Conservation (phyloP, 2,329 filamentous ascomycete species). For the Phaeoacremonium minimum region DNA sequence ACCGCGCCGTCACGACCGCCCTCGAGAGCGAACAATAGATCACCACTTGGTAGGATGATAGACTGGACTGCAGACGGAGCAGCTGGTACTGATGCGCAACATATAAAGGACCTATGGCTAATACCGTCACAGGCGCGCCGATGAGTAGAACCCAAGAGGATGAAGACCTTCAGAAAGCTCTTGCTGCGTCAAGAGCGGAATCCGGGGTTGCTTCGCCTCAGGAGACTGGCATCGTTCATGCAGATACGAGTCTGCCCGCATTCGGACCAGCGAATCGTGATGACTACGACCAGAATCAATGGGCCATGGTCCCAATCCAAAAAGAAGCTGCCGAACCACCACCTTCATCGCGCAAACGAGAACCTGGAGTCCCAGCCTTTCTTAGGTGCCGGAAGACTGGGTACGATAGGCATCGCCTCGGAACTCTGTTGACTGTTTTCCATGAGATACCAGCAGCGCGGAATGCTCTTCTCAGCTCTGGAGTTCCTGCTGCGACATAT, state of each 20-base stretch:
- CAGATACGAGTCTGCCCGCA: conserved; percentile 31
- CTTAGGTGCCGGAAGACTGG: conserved; percentile 32
- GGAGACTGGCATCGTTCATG: conserved; percentile 44
- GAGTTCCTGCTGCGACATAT: conserved; percentile 39
- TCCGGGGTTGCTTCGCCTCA: conserved; percentile 39
- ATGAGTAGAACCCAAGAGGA: conserved; percentile 41
- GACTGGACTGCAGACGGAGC: conserved; percentile 39
- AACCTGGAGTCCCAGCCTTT: conserved; percentile 43
- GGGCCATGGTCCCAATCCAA: conserved; percentile 51
- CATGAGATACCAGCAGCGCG: conserved; percentile 56
- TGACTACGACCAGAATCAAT: conserved; percentile 50
- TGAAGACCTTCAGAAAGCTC: conserved; percentile 50
- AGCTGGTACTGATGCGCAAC: conserved; percentile 29
- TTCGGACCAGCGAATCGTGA: conserved; percentile 58
- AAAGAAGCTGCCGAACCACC: conserved; percentile 28
- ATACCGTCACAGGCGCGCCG: conserved; percentile 13
- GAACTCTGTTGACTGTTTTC: conserved; percentile 52
- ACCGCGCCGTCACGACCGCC: conserved; percentile 57
- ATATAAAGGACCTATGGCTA: conserved; percentile 5
- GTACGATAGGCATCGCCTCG: conserved; percentile 35
- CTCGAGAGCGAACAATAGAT: conserved; percentile 53
- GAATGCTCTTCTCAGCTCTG: conserved; percentile 46
- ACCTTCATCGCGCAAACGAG: conserved; percentile 40
- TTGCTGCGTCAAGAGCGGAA: conserved; percentile 51
- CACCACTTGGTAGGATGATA: conserved; percentile 48